These are phyloP conservation scores for Elymus sibiricus DNA, from an alignment of 176 grass and related monocot genomes.

Conservation along the genomic window DNA sequence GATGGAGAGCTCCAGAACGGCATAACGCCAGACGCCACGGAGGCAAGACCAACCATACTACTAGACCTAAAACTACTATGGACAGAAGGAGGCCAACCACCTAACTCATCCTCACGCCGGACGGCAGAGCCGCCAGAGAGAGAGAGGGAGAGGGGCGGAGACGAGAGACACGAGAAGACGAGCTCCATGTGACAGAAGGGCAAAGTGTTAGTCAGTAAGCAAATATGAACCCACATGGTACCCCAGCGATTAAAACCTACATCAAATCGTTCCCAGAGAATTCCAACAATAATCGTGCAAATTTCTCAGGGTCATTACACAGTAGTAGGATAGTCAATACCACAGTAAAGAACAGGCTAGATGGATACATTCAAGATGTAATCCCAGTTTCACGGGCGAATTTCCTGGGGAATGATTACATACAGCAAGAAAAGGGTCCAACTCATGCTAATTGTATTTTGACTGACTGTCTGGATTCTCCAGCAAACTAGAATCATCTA, in stretches of 20 bases:
- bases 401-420: background rate
- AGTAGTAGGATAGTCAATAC: background rate
- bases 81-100: too few species aligned
- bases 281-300: background rate
- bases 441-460: background rate
- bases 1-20: too few species aligned
- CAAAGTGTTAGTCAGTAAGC: background rate
- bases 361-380: background rate
- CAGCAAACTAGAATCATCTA: background rate
- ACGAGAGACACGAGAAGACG: too few species aligned
- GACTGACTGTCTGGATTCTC: background rate
- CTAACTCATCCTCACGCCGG: too few species aligned
- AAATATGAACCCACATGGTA: background rate
- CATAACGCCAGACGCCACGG: too few species aligned
- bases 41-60: too few species aligned
- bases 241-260: background rate
- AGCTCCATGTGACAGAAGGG: background rate
- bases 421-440: background rate
- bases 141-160: too few species aligned
- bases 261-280: background rate
- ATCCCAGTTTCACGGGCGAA: background rate
- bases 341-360: background rate
- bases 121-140: too few species aligned
- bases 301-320: background rate
- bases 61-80: too few species aligned